phyloP scores from a whole-genome alignment of 805 yeast genomes.

The Hanseniaspora lindneri region DNA sequence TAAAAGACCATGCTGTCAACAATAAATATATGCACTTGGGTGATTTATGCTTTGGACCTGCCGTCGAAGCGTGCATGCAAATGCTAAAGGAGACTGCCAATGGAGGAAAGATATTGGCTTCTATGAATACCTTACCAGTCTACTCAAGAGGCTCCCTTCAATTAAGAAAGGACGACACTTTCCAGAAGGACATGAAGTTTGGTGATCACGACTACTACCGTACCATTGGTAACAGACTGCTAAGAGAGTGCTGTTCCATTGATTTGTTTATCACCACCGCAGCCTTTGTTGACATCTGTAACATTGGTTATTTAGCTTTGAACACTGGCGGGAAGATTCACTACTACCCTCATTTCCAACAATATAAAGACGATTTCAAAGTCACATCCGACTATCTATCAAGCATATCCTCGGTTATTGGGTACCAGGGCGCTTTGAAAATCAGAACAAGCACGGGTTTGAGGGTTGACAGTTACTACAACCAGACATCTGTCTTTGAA shows the following conservation, averaged over 20 bases:
- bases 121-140: conserved; percentile 60
- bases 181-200: conserved; percentile 39
- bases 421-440: conserved; percentile 72
- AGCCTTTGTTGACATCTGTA: conserved; percentile 58
- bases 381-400: conserved; percentile 50
- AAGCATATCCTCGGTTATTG: conserved; percentile 41
- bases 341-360: conserved; percentile 54
- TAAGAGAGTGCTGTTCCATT: conserved; percentile 52
- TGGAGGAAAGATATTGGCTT: conserved; percentile 71
- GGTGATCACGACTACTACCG: conserved; percentile 53
- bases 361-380: conserved; percentile 56
- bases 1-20: conserved; percentile 28
- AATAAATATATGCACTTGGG: conserved; percentile 25
- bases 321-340: conserved; percentile 61
- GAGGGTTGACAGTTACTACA: conserved; percentile 66
- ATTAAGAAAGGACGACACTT: conserved; percentile 32
- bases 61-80: conserved; percentile 52
- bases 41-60: conserved; percentile 71
- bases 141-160: conserved; percentile 66
- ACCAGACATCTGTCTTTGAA: conserved; percentile 36
- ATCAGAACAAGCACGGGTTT: conserved; percentile 81
- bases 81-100: conserved; percentile 41
- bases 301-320: conserved; percentile 50
- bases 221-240: conserved; percentile 45
- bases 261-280: conserved; percentile 63